Evolutionary conservation across 2,329 filamentous ascomycete species (phyloP), one percentile per base, ranked within the genome.

Genomic region (Epichloe elymi): DNA sequence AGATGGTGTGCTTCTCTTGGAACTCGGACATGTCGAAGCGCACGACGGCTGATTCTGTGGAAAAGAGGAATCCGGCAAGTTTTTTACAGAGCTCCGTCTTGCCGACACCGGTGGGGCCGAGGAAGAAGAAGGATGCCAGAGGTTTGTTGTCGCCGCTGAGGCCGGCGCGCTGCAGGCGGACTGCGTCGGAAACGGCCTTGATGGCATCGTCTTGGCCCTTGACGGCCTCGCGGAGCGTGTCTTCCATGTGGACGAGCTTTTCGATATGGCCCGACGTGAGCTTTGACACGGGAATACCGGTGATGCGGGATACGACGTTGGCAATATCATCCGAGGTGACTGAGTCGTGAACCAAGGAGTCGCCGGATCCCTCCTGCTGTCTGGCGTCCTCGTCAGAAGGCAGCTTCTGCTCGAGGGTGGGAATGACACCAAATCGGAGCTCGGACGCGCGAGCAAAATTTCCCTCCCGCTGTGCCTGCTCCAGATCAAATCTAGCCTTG

Each of bases 11-110:
- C 67, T 95, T 95, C 65, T 97, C 93, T 63, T 95, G 89, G 65
- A 96, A 97, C 63, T 98, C 93, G 60, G 83, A 88, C 93, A 97
- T 97, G 67, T 97, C 93, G 67, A 97, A 97, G 36, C 93, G 80
- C 36, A 96, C 81, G 26, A 98, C 88, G 3, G 93, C 91, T 30
- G 82, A 82, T 60, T 95, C 88, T 1, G 88, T 95, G 0, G 86
- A 93, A 70, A 97, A 98, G 38, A 98, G 74, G 71, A 96, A 97
- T 52, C 78, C 79, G 1, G 93, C 93, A 59, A 98, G 83, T 65
- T 94, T 91, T 74, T 97, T 97, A 75, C 90, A 95, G 1, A 97
- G 80, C 64, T 97, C 90, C 3, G 93, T 98, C 73, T 97, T 98
- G 52, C 93, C 93, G 17, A 96, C 91, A 63, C 93, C 93, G 0